phyloP scores from a whole-genome alignment of 2,329 filamentous ascomycete species.

The Sarocladiaceae sp. region DNA sequence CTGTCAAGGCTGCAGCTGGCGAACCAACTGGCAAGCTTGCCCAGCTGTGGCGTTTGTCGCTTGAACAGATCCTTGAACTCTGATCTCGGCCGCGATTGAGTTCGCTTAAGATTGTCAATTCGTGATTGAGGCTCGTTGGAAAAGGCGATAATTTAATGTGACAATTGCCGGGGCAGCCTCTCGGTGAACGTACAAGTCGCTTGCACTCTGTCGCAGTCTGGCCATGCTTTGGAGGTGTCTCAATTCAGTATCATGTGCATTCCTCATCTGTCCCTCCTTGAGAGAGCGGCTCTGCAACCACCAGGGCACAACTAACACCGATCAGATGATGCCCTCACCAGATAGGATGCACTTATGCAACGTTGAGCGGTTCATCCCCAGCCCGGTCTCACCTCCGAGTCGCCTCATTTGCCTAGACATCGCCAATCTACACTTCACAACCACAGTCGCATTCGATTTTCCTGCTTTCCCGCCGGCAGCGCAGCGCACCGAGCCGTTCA shows the following conservation, averaged over 20 bases:
- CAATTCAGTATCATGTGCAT: not conserved
- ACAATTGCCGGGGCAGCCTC: too few relatives aligned
- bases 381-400: not conserved
- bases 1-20: constrained; percentile 5
- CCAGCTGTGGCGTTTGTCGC: too few relatives aligned
- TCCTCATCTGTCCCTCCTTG: not conserved
- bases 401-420: too few relatives aligned
- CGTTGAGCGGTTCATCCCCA: not conserved
- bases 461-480: constrained; percentile 1
- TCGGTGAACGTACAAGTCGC: too few relatives aligned
- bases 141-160: too few relatives aligned
- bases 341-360: not conserved
- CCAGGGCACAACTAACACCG: not conserved
- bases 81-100: too few relatives aligned
- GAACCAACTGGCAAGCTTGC: constrained; percentile 1
- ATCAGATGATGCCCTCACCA: not conserved
- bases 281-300: not conserved
- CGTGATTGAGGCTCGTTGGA: too few relatives aligned
- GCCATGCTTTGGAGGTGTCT: too few relatives aligned
- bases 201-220: too few relatives aligned
- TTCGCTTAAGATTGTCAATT: too few relatives aligned
- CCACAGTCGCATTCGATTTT: not conserved
- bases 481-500: constrained; percentile 6
- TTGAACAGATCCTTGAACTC: too few relatives aligned
- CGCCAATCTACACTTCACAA: not conserved